Conservation (phyloP, 2,329 filamentous ascomycete genomes). For the Pseudogymnoascus sp. region DNA sequence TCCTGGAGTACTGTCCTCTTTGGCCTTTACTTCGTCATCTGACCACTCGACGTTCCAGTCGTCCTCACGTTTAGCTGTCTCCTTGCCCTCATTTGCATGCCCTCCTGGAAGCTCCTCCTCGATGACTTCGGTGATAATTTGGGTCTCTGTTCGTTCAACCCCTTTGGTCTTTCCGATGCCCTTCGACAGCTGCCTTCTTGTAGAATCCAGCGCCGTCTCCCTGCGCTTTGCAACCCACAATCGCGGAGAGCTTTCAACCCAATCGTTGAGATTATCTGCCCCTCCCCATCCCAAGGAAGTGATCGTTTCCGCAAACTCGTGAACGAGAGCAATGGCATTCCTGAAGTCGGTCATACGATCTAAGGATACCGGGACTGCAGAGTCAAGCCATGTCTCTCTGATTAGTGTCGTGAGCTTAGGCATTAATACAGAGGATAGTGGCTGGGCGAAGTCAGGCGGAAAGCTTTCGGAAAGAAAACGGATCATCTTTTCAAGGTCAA, state of each 20-base stretch:
- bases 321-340: constrained; percentile 54
- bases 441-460: constrained; percentile 45
- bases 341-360: constrained; percentile 65
- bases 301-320: constrained; percentile 55
- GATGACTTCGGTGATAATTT: constrained; percentile 60
- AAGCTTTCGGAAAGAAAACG: constrained; percentile 44
- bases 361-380: constrained; percentile 66
- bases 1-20: constrained; percentile 6
- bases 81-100: constrained; percentile 33
- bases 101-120: constrained; percentile 53
- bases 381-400: constrained; percentile 65
- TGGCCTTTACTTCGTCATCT: constrained; percentile 48
- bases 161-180: constrained; percentile 59
- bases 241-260: constrained; percentile 70
- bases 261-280: constrained; percentile 59
- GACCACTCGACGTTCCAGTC: constrained; percentile 81
- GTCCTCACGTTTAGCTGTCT: constrained; percentile 31
- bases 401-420: constrained; percentile 59
- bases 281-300: constrained; percentile 54
- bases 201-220: constrained; percentile 67
- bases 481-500: constrained; percentile 44
- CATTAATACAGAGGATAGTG: constrained; percentile 63
- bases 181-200: constrained; percentile 58
- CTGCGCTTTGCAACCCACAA: constrained; percentile 81
- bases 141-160: constrained; percentile 79